A percentile compares a stretch with the other conserved stretches of the same genome.
These are phyloP conservation scores for Lizonia empirigonia DNA, from an alignment of 2,329 filamentous ascomycete genomes.

Conservation along the genomic window DNA sequence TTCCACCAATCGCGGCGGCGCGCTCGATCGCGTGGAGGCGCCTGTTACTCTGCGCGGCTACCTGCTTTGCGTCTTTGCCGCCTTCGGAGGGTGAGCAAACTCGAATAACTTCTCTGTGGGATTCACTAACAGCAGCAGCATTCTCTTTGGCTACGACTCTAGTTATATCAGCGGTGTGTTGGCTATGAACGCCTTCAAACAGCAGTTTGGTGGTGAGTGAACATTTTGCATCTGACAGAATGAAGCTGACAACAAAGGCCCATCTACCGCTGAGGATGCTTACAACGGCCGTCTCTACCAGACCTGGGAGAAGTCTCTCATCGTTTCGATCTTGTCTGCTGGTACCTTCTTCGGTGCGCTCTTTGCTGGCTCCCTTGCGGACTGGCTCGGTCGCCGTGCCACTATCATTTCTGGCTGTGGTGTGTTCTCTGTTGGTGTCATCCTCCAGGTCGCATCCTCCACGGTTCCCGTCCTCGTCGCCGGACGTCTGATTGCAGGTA, in stretches of 20 bases:
- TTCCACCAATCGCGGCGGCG: conserved; percentile 34
- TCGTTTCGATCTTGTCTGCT: conserved; percentile 81
- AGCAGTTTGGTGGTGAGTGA: conserved; percentile 49
- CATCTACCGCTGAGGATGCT: conserved; percentile 46
- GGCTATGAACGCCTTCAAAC: conserved; percentile 49
- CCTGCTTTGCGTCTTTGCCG: conserved; percentile 54
- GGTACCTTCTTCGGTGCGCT: conserved; percentile 81
- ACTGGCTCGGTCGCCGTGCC: conserved; percentile 71
- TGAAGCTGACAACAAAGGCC: conserved; percentile 61
- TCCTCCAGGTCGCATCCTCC: conserved; percentile 46
- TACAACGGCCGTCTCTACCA: conserved; percentile 44
- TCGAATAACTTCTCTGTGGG: no score
- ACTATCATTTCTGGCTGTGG: conserved; percentile 56
- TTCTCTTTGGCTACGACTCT: conserved; percentile 81
- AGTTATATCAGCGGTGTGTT: conserved; percentile 74
- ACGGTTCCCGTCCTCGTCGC: conserved; percentile 43
- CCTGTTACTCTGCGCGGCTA: conserved; percentile 56
- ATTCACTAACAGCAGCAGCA: neutral
- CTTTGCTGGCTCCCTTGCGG: conserved; percentile 69
- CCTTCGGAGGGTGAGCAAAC: conserved; percentile 57
- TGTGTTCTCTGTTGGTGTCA: conserved; percentile 48
- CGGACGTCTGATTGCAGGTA: conserved; percentile 48
- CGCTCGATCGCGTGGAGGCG: conserved; percentile 60
- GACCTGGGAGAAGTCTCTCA: conserved; percentile 66
- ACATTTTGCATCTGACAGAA: neutral